Conservation (phyloP, 2,329 filamentous ascomycete species). For the Bertia moriformis region DNA sequence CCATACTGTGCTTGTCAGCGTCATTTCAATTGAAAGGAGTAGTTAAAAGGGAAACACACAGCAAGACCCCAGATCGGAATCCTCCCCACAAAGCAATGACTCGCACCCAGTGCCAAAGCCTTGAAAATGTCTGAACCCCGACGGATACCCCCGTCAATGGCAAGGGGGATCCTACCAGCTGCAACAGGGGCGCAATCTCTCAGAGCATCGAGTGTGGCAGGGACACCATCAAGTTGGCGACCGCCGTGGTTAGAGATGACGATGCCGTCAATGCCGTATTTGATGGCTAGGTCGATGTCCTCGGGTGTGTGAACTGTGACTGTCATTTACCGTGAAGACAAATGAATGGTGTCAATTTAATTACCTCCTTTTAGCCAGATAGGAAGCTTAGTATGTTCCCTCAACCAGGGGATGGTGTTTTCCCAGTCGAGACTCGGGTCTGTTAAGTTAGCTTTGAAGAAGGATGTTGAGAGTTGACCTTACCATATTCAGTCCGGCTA, state of each 20-base stretch:
- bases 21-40: background rate
- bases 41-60: constrained; percentile 2
- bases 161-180: constrained; percentile 24
- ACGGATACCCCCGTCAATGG: constrained; percentile 31
- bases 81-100: constrained; percentile 29
- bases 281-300: constrained; percentile 23
- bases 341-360: no score
- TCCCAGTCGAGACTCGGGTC: constrained; percentile 30
- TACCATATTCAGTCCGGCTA: constrained; percentile 7
- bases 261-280: constrained; percentile 11
- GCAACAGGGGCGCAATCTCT: constrained; percentile 28
- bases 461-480: constrained; percentile 13
- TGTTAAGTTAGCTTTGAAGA: constrained; percentile 2
- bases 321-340: no score
- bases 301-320: constrained; percentile 9
- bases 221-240: constrained; percentile 27
- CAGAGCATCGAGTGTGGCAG: constrained; percentile 25
- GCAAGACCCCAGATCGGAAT: constrained; percentile 32
- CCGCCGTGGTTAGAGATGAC: constrained; percentile 31
- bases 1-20: background rate
- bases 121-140: constrained; percentile 37
- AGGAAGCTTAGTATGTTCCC: constrained; percentile 27
- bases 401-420: constrained; percentile 29
- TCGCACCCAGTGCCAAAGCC: constrained; percentile 31
- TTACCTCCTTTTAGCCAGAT: constrained; percentile 28